Base-by-base conservation (phyloP, 2,329 filamentous ascomycete species). In the Phyllosticta ampelicida region DNA sequence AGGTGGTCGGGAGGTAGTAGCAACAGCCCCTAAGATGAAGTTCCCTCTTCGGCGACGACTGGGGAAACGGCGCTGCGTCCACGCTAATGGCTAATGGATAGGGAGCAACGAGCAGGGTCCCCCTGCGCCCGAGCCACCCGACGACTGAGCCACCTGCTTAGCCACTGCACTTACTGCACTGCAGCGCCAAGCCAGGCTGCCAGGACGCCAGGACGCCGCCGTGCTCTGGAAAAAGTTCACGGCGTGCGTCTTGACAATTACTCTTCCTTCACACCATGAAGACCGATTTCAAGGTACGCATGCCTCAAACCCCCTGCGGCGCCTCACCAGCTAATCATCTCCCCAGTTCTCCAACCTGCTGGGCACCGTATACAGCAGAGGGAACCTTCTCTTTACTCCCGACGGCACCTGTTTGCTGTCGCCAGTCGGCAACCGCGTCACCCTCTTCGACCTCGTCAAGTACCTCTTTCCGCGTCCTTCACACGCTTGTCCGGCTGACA, bases 351-450 rank as follows among this genome's bases (percentile, higher is more conserved):
- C 92, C 72, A 99, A 97, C 76, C 83, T 99, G 72, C 83, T 99
- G 69, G 95, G 94, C 71, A 99, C 94, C 65, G 94, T 99, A 71
- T 99, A 97, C 79, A 90, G 90, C 78, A 89, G 91, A 82, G 94
- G 95, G 75, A 99, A 97, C 73, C 83, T 99, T 68, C 82, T 96
- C 71, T 99, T 95, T 78, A 95, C 89, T 67, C 90, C 91, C 61
- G 92, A 99, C 82, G 95, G 95, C 71, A 94, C 89, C 67, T 92
- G 90, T 75, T 82, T 99, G 64, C 89, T 95, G 68, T 99, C 94
- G 51, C 95, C 94, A 8, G 94, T 99, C 56, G 94, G 94, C 70
- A 99, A 97, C 75, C 81, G 90, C 70, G 90, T 99, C 61, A 90
- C 92, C 1, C 87, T 97, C 56, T 99, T 99, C 74, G 92, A 99